Base-by-base conservation (phyloP, 345 rosid species). In the Linum tenue region DNA sequence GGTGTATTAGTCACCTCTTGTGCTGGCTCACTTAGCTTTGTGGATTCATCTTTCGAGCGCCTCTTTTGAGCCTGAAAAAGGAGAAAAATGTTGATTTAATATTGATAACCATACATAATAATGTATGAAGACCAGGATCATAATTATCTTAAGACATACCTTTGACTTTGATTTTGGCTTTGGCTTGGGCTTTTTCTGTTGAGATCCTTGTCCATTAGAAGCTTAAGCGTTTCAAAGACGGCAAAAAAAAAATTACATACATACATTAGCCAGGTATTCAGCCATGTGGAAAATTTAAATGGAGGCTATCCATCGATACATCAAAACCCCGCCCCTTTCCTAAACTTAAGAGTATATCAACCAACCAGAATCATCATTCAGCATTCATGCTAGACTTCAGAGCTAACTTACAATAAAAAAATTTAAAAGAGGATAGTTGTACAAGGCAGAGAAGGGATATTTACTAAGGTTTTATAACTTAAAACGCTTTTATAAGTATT, bases 191-290 rank as follows among this genome's bases (percentile, higher is more conserved):
- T 76, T 83, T 82, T 79, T 89, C 58, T 78, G 72, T 81, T 86
- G 83, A 74, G 92, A 80, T 75, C 82, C 97, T 83, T 84, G 86
- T 60, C 77, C 86, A 72, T 66, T 79, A 69, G 95, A 78, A 80
- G 81, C 97, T 86, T 66, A 57, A 68, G 58, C 69, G 56, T 73
- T 22, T 59, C 65, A 66, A 56, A 67, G 39, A 55, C 41, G 15
- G 4, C 59, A 14, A 59, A 15, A 44, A 17, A 22, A 72, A 72
- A 42, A 44, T 40, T 37, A 69, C 64, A 38, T 17, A 55, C 59
- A 59, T 59, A 72, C 2, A 2, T 59, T 64, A 56, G 50, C 40
- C 67, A 65, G 37, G 40, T 51, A 60, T 53, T 14, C n/a, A 38
- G 64, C 6, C 41, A 5, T 39, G 17, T 63, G 15, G 56, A 64